These are phyloP conservation scores for Jatropha curcas DNA, from an alignment of 345 rosid species.

Conservation along the genomic window DNA sequence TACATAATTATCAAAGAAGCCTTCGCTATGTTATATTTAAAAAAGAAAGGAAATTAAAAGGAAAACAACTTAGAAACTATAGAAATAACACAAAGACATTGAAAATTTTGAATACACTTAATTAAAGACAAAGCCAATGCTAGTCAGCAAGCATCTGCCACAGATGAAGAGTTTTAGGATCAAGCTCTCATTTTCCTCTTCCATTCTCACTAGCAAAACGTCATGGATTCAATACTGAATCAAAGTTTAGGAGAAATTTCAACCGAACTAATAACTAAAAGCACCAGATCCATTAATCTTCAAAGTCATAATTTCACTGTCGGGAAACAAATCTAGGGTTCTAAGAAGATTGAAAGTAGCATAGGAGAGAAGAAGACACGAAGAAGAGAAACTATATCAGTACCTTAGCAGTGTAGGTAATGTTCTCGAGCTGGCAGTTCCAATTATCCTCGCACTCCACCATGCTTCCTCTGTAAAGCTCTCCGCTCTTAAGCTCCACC, in stretches of 20 bases:
- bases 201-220: background rate
- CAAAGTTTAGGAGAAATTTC: background rate
- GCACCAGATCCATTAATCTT: constrained; percentile 6
- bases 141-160: too few relatives aligned
- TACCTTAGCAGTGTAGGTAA: constrained; percentile 80
- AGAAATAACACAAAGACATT: too few relatives aligned
- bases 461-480: constrained; percentile 89
- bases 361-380: background rate
- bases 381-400: background rate
- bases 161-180: too few relatives aligned
- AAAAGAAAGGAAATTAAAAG: too few relatives aligned
- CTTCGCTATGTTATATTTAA: too few relatives aligned
- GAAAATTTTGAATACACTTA: too few relatives aligned
- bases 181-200: background rate
- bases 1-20: too few relatives aligned
- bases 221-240: background rate
- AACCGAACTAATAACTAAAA: constrained; percentile 1
- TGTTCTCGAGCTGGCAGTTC: constrained; percentile 87
- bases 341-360: background rate
- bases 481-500: constrained; percentile 87
- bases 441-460: constrained; percentile 91
- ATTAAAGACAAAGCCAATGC: too few relatives aligned
- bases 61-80: too few relatives aligned
- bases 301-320: constrained; percentile 7
- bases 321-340: constrained; percentile 31